Conservation (phyloP, 1,139 yeast genomes). For the Pichia sp. region DNA sequence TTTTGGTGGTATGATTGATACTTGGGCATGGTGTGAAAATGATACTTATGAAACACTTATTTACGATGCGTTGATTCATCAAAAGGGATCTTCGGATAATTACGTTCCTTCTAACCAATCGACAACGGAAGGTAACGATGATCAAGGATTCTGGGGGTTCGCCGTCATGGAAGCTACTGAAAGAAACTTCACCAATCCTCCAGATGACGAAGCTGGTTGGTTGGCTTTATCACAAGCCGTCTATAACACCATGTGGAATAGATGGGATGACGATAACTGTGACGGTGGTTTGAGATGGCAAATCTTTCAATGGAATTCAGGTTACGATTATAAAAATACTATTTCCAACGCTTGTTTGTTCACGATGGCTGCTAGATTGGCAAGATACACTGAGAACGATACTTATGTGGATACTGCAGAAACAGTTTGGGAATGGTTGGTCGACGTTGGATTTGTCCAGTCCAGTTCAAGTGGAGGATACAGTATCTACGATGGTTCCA, state of each 20-base stretch:
- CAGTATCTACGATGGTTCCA: conserved; percentile 72
- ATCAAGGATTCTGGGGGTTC: conserved; percentile 90
- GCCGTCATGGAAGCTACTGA: conserved; percentile 85
- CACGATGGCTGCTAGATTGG: conserved; percentile 75
- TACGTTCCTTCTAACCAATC: conserved; percentile 77
- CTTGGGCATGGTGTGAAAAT: conserved; percentile 60
- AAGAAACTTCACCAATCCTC: conserved; percentile 68
- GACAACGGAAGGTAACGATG: conserved; percentile 86
- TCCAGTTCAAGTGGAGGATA: conserved; percentile 39
- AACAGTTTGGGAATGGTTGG: conserved; percentile 69
- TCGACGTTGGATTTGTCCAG: conserved; percentile 46
- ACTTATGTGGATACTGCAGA: conserved; percentile 67
- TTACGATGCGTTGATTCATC: conserved; percentile 59
- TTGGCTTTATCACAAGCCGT: conserved; percentile 70
- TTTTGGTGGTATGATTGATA: conserved; percentile 75
- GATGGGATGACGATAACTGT: conserved; percentile 71
- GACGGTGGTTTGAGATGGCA: conserved; percentile 88
- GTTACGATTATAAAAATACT: conserved; percentile 77
- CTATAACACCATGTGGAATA: conserved; percentile 67
- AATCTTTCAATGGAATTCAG: conserved; percentile 72
- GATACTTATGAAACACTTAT: conserved; percentile 55
- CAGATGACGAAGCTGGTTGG: conserved; percentile 50
- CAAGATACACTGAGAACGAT: conserved; percentile 63
- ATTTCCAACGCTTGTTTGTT: conserved; percentile 78
- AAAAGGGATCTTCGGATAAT: conserved; percentile 64